Base-by-base conservation (phyloP, 2,329 filamentous ascomycete species). In the Colletotrichum cuscutae region DNA sequence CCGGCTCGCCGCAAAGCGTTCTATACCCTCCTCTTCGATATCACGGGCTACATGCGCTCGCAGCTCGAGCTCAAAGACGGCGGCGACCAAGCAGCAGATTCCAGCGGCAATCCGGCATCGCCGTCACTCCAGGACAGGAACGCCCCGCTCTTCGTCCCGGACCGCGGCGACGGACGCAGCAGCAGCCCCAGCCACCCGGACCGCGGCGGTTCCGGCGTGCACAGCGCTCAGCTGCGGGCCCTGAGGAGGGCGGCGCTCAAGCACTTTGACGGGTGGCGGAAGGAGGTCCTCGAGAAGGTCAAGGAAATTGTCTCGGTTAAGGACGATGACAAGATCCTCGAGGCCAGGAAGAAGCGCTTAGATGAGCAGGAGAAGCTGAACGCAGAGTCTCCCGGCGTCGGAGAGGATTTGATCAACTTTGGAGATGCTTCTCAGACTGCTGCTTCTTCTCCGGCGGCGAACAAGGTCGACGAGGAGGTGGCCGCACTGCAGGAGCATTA, bases 191-290 rank as follows among this genome's bases (percentile, higher is more conserved):
- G 56, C 56, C 71, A 73, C 57, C 66, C 66, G 19, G 65, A 65
- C 52, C 64, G 57, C 65, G 70, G 70, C n/a, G 73, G 73, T 58
- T 70, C 70, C 15, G 65, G 70, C 42, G 76, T 67, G 11, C 76
- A 77, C 52, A 70, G 76, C 24, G 77, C 78, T 19, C 74, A 76
- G 9, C 66, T 74, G 22, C 28, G 58, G 49, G 78, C 76, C 30
- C 76, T 89, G 15, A 83, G 87, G 26, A 80, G 78, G 30, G 89
- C 89, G 5, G 90, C 93, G 1, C 81, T 97, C 13, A 84, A 87
- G 56, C 89, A 94, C 77, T 94, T 95, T 77, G 91, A 95, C 74
- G 89, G 91, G n/a, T 98, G 95, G 95, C 87, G 91, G 71, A 88
- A 90, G 30, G 88, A 90, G 37, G 91, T 96, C 1, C 85, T 95